These are phyloP conservation scores for Glonium stellatum DNA, from an alignment of 495 filamentous ascomycete species.

Conservation along the genomic window DNA sequence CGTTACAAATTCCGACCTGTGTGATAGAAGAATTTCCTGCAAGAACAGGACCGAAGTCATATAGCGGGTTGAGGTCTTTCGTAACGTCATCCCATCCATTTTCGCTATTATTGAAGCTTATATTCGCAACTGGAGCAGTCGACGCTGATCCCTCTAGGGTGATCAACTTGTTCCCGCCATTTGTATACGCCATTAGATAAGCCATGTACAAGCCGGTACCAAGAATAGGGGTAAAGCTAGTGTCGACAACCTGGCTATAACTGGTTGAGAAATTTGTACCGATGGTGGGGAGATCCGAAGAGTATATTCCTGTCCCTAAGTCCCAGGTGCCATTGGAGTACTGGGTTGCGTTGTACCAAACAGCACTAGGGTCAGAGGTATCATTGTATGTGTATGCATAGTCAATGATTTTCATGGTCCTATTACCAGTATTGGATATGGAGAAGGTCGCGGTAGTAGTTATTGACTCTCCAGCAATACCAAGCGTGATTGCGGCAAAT, in stretches of 20 bases:
- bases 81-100: too few species aligned
- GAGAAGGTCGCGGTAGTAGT: constrained; percentile 22
- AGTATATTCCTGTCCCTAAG: too few species aligned
- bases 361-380: constrained; percentile 17
- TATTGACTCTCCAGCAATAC: constrained; percentile 23
- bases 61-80: too few species aligned
- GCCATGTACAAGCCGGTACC: too few species aligned
- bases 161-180: neutral
- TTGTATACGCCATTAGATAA: neutral
- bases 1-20: constrained; percentile 31
- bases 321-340: constrained; percentile 22
- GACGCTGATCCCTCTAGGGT: neutral
- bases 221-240: too few species aligned
- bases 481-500: constrained; percentile 37
- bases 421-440: constrained; percentile 37
- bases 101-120: constrained; percentile 14
- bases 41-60: too few species aligned
- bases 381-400: constrained; percentile 32
- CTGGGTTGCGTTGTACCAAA: constrained; percentile 29
- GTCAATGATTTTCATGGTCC: constrained; percentile 33
- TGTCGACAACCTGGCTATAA: too few species aligned
- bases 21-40: constrained; percentile 8
- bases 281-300: too few species aligned
- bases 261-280: too few species aligned
- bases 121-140: neutral